A percentile compares a stretch with the other conserved stretches of the same genome.
phyloP scores from a whole-genome alignment of 2,329 filamentous ascomycete genomes.

The Ceratocystis eucalypticola region DNA sequence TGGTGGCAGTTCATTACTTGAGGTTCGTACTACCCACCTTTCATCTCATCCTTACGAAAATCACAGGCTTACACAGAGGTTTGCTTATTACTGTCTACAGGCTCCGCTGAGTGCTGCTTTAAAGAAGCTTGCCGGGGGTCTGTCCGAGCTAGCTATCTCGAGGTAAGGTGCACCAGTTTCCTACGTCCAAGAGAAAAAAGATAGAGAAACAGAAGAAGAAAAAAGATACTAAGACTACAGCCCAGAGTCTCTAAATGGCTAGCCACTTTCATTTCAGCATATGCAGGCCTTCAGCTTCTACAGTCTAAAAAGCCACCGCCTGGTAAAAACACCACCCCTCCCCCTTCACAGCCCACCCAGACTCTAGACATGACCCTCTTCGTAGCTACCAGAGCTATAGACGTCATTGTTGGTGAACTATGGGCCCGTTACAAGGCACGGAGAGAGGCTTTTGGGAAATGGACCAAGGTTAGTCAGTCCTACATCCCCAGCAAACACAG shows the following conservation, averaged over 20 bases:
- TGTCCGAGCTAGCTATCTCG: slow-evolving; percentile 11
- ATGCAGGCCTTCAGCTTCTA: slow-evolving; percentile 42
- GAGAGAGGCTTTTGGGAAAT: slow-evolving; percentile 33
- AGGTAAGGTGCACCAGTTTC: slow-evolving; percentile 4
- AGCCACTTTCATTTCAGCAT: slow-evolving; percentile 45
- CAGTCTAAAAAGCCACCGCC: slow-evolving; percentile 37
- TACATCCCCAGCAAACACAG: background rate
- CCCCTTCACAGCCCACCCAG: slow-evolving; percentile 35
- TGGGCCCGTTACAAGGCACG: slow-evolving; percentile 43
- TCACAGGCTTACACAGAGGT: background rate
- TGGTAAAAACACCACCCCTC: slow-evolving; percentile 25
- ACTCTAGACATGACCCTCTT: slow-evolving; percentile 79
- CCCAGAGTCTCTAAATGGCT: slow-evolving; percentile 31
- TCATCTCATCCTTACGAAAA: background rate
- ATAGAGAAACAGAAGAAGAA: too few species aligned
- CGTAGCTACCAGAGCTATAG: slow-evolving; percentile 55
- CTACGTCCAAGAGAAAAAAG: background rate
- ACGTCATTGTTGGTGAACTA: slow-evolving; percentile 52
- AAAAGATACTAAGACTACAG: background rate
- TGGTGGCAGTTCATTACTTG: slow-evolving; percentile 47
- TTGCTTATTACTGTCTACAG: background rate
- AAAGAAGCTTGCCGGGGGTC: slow-evolving; percentile 10
- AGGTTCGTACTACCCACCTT: slow-evolving; percentile 29
- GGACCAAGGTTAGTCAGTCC: slow-evolving; percentile 32
- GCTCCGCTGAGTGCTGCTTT: slow-evolving; percentile 14